Evolutionary conservation across 768 basidiomycete genomes (phyloP), one percentile per base, ranked within the genome.

Genomic region (Naganishia kalamii): DNA sequence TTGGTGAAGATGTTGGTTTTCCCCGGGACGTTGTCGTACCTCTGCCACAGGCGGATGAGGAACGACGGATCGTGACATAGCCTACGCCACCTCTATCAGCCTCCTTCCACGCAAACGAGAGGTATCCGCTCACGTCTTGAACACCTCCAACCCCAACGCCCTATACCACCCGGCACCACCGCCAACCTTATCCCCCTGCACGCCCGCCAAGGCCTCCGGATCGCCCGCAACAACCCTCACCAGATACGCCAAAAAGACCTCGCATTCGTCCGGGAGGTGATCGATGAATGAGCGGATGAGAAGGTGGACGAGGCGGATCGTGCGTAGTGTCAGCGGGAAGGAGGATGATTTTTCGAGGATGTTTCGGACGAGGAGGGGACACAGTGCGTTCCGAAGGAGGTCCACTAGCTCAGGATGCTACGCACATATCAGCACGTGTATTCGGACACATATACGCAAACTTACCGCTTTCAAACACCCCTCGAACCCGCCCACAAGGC

Each of bases 281-380:
- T 81, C 79, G 1, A 87, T 87, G 78, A 96, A 97, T 59, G 92
- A 89, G 69, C 94, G 93, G 63, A 97, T 83, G 7, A 98, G 84
- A 43, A 97, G 82, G 79, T 93, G 98, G 40, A 97, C 87, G 30
- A 98, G 90, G 1, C 94, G 88, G 1, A 88, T 93, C 66, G 91
- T 89, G 61, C 96, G 87, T 4, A 99, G 83, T 0, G 88, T 89
- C 57, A 93, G 82, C 0, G 93, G 90, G 76, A 98, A 98, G 2
- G 86, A 77, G 11, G 54, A 57, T 2, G 78, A 72, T 0, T 89
- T 87, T 44, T 92, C 89, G 0, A 89, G 90, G 15, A 96, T 81
- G 1, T 88, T 84, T 72, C 90, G 90, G 66, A 94, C 86, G 7
- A 98, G 81, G 23, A 97, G 81, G 0, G 94, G 92, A 63, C 89